Evolutionary conservation across 352 stramenopile species (phyloP).

Genomic region (Pilasporangium apinafurcum): DNA sequence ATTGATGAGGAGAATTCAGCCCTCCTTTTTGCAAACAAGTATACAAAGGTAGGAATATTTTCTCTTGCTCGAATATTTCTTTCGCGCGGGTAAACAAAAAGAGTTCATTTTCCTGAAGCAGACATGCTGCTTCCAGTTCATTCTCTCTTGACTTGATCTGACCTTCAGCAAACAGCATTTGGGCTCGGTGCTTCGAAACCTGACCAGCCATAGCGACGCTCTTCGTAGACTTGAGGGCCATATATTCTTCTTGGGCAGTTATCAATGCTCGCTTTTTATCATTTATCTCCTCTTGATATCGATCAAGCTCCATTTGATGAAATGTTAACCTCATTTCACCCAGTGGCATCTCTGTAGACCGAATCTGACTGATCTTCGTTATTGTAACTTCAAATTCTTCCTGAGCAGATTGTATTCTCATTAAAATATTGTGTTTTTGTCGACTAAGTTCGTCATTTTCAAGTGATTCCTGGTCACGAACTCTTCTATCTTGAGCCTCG

Average conservation of each 20-base stretch:
- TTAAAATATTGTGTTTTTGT: constrained; percentile 33
- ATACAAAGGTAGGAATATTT: constrained; percentile 65
- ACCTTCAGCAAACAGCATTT: constrained; percentile 67
- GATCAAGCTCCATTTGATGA: constrained; percentile 49
- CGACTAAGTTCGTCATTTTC: constrained; percentile 50
- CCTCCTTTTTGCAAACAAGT: constrained; percentile 18
- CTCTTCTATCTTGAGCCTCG: constrained; percentile 54
- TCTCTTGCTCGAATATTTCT: constrained; percentile 41
- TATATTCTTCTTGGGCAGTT: constrained; percentile 61
- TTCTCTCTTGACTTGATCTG: constrained; percentile 63
- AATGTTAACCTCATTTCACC: constrained; percentile 49
- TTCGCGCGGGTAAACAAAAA: constrained; percentile 67
- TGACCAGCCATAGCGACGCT: constrained; percentile 25
- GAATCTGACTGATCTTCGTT: constrained; percentile 26
- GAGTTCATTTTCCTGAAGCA: constrained; percentile 58
- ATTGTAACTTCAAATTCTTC: constrained; percentile 26
- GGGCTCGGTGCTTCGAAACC: constrained; percentile 50
- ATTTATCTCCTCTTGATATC: constrained; percentile 36
- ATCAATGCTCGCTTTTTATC: constrained; percentile 32
- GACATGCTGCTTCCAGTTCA: constrained; percentile 41
- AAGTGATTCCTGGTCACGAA: constrained; percentile 34
- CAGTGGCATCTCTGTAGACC: constrained; percentile 33
- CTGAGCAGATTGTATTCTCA: constrained; percentile 31
- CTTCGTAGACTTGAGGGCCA: constrained; percentile 45
- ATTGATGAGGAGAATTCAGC: background rate